Evolutionary conservation across 2,329 filamentous ascomycete species (phyloP).

Genomic region (Monosporascus sp.): DNA sequence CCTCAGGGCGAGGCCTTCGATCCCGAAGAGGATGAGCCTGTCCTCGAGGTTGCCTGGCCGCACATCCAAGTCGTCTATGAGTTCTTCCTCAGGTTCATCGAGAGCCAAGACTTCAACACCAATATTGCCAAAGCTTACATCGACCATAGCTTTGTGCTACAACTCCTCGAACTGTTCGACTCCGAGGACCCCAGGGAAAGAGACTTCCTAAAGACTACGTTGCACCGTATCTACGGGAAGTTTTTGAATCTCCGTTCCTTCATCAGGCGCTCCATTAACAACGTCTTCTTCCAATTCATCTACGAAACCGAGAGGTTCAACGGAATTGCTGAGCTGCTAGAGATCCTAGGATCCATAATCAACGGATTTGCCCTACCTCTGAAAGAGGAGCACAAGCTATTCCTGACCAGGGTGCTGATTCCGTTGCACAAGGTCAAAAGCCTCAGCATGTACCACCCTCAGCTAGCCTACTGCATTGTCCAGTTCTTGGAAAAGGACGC

Average conservation of each 20-base stretch:
- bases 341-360: slow-evolving; percentile 97
- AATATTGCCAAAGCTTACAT: slow-evolving; percentile 99
- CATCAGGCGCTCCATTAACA: slow-evolving; percentile 97
- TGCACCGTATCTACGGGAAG: slow-evolving; percentile 98
- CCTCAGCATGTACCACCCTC: slow-evolving; percentile 98
- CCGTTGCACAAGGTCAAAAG: slow-evolving; percentile 98
- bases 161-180: slow-evolving; percentile 95
- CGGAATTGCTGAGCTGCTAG: slow-evolving; percentile 90
- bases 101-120: slow-evolving; percentile 99
- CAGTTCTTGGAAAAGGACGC: slow-evolving; percentile 98
- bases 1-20: slow-evolving; percentile 98
- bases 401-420: slow-evolving; percentile 86
- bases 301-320: slow-evolving; percentile 99
- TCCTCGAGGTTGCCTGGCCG: slow-evolving; percentile 96
- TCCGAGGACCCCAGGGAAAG: slow-evolving; percentile 95
- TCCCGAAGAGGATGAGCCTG: slow-evolving; percentile 96
- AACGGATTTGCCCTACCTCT: slow-evolving; percentile 95
- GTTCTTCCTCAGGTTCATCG: slow-evolving; percentile 97
- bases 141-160: slow-evolving; percentile 94
- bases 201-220: slow-evolving; percentile 95
- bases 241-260: slow-evolving; percentile 97
- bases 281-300: slow-evolving; percentile 99
- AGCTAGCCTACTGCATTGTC: slow-evolving; percentile 97
- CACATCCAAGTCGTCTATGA: slow-evolving; percentile 99
- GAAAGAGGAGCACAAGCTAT: slow-evolving; percentile 98